A percentile compares a stretch with the other conserved stretches of the same genome.
Conservation (phyloP, 108 stramenopile genomes). For the Craspedostauros australis region DNA sequence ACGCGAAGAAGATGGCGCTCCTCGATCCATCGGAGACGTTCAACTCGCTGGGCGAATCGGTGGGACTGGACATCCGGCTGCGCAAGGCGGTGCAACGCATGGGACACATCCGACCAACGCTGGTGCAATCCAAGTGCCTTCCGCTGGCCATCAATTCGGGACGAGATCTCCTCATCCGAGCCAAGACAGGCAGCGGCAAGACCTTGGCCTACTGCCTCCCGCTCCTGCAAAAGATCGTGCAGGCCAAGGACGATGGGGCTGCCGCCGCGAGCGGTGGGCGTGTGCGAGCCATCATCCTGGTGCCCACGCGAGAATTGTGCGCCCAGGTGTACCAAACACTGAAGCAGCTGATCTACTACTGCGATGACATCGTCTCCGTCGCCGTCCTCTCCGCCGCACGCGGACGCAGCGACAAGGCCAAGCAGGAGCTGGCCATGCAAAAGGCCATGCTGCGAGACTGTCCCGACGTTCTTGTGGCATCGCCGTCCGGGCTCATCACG, state of each 20-base stretch:
- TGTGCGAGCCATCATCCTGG: constrained; percentile 86
- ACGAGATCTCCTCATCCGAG: constrained; percentile 90
- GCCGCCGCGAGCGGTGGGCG: constrained; percentile 6
- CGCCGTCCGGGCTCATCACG: constrained; percentile 65
- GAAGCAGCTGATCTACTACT: constrained; percentile 84
- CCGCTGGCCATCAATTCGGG: constrained; percentile 79
- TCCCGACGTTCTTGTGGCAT: constrained; percentile 71
- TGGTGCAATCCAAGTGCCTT: constrained; percentile 81
- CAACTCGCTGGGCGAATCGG: constrained; percentile 52
- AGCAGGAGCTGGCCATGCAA: constrained; percentile 50
- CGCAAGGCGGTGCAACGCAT: constrained; percentile 76
- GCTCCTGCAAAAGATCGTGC: constrained; percentile 87
- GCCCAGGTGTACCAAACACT: constrained; percentile 79
- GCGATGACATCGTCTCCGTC: constrained; percentile 72
- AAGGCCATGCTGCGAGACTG: constrained; percentile 73
- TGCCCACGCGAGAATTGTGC: constrained; percentile 95
- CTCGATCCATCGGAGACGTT: constrained; percentile 71
- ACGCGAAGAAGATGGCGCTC: too few relatives aligned
- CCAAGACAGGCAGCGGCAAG: constrained; percentile 96
- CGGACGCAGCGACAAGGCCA: constrained; percentile 26
- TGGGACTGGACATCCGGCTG: constrained; percentile 75
- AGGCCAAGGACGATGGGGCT: constrained; percentile 19
- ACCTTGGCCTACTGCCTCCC: constrained; percentile 93
- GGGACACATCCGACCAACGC: constrained; percentile 67
- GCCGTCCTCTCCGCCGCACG: constrained; percentile 59